Evolutionary conservation across 1,139 yeast genomes (phyloP).

Genomic region (Blastobotrys petasosporus): DNA sequence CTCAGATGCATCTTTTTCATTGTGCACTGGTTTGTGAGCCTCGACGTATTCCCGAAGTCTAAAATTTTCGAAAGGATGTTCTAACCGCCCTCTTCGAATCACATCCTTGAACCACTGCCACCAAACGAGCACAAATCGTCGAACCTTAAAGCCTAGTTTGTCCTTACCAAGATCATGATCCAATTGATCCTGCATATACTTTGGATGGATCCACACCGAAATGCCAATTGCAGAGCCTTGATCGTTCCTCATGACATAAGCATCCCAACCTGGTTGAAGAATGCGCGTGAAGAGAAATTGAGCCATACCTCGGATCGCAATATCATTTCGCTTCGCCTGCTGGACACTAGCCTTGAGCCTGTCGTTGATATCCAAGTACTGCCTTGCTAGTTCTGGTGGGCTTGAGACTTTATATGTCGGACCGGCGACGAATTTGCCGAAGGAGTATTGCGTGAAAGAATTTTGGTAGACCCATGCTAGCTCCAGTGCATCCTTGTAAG

Average conservation of each 20-base stretch:
- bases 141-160: too few relatives aligned
- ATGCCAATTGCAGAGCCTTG: too few relatives aligned
- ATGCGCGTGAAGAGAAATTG: not conserved
- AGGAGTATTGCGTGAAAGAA: conserved; percentile 1
- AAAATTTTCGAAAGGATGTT: conserved; percentile 3
- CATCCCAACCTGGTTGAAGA: not conserved
- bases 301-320: not conserved
- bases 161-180: too few relatives aligned
- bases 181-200: too few relatives aligned
- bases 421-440: conserved; percentile 2
- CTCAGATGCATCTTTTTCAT: not conserved
- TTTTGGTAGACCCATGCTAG: not conserved
- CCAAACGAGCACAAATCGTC: too few relatives aligned
- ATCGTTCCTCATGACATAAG: not conserved
- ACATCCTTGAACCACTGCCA: too few relatives aligned
- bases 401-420: not conserved
- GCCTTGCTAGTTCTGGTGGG: not conserved
- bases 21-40: not conserved
- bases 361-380: not conserved
- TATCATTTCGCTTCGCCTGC: not conserved
- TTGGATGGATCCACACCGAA: too few relatives aligned
- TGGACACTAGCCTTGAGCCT: not conserved
- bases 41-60: not conserved
- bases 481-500: conserved; percentile 1
- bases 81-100: not conserved